A percentile compares a stretch with the other conserved stretches of the same genome.
Evolutionary conservation across 192 early-diverging fungal species (phyloP).

Genomic region (Chytriomyces hyalinus): DNA sequence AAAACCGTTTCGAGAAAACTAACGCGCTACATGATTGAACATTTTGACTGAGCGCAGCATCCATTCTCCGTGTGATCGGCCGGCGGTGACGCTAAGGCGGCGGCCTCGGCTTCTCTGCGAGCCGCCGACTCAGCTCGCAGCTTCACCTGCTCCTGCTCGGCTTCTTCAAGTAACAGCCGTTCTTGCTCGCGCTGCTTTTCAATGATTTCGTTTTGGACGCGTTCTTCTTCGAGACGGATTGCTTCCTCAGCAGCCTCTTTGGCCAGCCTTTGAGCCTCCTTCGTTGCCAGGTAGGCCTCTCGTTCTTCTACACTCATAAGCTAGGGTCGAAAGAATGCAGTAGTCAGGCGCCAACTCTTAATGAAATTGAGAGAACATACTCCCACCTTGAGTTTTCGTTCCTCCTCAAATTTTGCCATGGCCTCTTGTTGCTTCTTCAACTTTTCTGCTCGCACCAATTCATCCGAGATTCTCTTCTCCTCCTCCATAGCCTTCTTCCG

Average conservation of each 20-base stretch:
- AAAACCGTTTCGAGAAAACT: background rate
- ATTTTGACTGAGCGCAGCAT: background rate
- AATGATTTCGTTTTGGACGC: background rate
- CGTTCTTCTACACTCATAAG: slow-evolving; percentile 24
- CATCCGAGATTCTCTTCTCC: slow-evolving; percentile 18
- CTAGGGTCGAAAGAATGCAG: background rate
- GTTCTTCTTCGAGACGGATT: slow-evolving; percentile 21
- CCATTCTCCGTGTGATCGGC: background rate
- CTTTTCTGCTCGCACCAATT: slow-evolving; percentile 37
- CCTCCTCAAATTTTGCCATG: slow-evolving; percentile 52
- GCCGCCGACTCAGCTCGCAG: background rate
- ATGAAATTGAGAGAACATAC: background rate
- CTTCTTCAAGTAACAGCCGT: background rate
- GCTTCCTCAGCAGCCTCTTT: slow-evolving; percentile 20
- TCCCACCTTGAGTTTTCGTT: slow-evolving; percentile 35
- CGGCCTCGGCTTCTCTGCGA: background rate
- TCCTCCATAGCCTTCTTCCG: slow-evolving; percentile 10
- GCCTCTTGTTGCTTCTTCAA: slow-evolving; percentile 48
- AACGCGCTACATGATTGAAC: slow-evolving; percentile 5
- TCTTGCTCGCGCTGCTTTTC: background rate
- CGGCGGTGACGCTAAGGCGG: background rate
- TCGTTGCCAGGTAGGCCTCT: slow-evolving; percentile 16
- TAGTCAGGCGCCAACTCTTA: background rate
- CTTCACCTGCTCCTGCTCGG: background rate
- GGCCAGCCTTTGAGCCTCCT: slow-evolving; percentile 18